phyloP scores from a whole-genome alignment of 2,329 filamentous ascomycete genomes.

The Erysiphe pulchra region DNA sequence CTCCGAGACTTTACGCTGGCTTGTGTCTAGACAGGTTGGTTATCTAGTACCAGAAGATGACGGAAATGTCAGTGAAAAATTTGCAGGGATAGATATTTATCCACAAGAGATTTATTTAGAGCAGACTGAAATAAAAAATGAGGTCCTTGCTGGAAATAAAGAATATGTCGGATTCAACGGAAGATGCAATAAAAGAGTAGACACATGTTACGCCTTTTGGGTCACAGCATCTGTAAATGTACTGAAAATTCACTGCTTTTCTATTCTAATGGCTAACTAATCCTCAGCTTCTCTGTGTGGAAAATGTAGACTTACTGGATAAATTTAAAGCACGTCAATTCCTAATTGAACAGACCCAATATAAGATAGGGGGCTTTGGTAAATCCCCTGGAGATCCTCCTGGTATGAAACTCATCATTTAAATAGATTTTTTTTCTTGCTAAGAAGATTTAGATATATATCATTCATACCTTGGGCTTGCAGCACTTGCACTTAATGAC shows the following conservation, averaged over 20 bases:
- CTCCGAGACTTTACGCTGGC: constrained; percentile 21
- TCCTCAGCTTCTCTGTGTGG: constrained; percentile 27
- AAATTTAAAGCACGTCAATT: constrained; percentile 41
- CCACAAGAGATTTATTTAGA: background rate
- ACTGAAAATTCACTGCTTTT: constrained; percentile 5
- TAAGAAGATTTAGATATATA: constrained; percentile 33
- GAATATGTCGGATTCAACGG: constrained; percentile 58
- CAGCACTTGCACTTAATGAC: constrained; percentile 47
- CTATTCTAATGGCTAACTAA: background rate
- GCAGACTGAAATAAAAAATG: background rate
- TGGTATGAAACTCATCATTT: constrained; percentile 18
- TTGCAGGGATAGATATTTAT: background rate
- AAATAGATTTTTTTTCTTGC: background rate
- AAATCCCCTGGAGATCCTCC: constrained; percentile 43
- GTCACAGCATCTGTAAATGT: constrained; percentile 37
- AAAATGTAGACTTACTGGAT: constrained; percentile 26
- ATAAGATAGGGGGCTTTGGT: constrained; percentile 61
- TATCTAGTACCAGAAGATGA: constrained; percentile 25
- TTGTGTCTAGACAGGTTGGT: constrained; percentile 36
- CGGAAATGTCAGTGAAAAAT: constrained; percentile 5
- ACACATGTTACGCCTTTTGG: constrained; percentile 96
- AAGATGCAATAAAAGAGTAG: constrained; percentile 67
- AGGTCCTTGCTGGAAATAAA: constrained; percentile 3
- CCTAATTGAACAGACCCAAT: constrained; percentile 65
- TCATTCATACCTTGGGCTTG: constrained; percentile 71